These are phyloP conservation scores for Magnusiomyces paraingens DNA, from an alignment of 1,139 yeast genomes.

Conservation along the genomic window DNA sequence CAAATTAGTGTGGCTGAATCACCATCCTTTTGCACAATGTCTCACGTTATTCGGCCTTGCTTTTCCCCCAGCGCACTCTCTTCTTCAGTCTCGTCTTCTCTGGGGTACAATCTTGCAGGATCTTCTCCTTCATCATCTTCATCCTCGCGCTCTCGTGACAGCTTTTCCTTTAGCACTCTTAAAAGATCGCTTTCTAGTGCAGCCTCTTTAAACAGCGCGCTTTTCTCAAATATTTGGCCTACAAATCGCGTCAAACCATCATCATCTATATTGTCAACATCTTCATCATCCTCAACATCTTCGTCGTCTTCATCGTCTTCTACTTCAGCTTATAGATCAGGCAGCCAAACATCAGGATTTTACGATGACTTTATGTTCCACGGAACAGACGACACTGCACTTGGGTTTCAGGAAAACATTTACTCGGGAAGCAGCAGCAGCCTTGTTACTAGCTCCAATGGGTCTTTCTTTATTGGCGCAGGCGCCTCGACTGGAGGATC, in stretches of 20 bases:
- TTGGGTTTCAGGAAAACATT: not conserved
- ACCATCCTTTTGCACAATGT: slow-evolving; percentile 20
- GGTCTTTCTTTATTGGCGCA: too few relatives aligned
- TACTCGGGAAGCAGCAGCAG: too few relatives aligned
- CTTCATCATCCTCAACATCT: not conserved
- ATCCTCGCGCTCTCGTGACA: not conserved
- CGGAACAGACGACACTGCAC: not conserved
- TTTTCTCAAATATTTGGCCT: not conserved
- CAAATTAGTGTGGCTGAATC: slow-evolving; percentile 20
- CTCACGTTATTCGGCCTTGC: slow-evolving; percentile 26
- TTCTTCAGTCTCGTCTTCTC: slow-evolving; percentile 4
- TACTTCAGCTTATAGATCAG: not conserved
- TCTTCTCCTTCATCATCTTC: not conserved
- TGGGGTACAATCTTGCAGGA: not conserved
- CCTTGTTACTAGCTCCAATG: too few relatives aligned
- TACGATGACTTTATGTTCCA: slow-evolving; percentile 1
- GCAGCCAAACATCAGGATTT: not conserved
- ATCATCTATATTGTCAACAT: not conserved
- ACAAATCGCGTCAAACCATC: not conserved
- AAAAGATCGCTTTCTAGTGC: not conserved
- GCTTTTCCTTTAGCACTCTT: not conserved
- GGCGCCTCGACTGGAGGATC: too few relatives aligned
- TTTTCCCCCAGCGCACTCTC: slow-evolving; percentile 24
- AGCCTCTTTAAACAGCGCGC: not conserved
- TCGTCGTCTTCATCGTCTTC: not conserved